phyloP scores from a whole-genome alignment of 768 basidiomycete species.

The Cystobasidium ongulense region DNA sequence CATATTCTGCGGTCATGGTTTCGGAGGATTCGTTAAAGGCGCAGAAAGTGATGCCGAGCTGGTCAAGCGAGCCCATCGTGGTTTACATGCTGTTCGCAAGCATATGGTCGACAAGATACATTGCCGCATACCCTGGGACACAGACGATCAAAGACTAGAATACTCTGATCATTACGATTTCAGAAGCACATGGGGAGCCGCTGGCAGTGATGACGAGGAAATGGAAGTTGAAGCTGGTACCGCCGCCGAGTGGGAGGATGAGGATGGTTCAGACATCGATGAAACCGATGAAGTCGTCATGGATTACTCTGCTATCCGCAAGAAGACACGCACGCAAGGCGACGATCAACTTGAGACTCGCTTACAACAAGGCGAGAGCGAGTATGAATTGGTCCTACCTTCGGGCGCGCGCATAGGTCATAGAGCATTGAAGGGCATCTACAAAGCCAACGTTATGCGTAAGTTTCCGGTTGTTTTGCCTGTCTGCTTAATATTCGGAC shows the following conservation, averaged over 20 bases:
- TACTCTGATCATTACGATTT: conserved; percentile 93
- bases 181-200: conserved; percentile 59
- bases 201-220: conserved; percentile 41
- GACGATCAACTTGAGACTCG: conserved; percentile 48
- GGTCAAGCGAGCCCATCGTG: conserved; percentile 59
- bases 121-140: conserved; percentile 89
- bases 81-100: conserved; percentile 75
- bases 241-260: conserved; percentile 44
- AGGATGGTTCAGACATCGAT: conserved; percentile 47
- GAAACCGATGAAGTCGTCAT: conserved; percentile 43
- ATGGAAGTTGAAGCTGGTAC: conserved; percentile 45
- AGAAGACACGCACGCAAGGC: background rate
- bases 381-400: conserved; percentile 81
- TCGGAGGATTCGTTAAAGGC: conserved; percentile 71
- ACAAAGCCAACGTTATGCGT: conserved; percentile 58
- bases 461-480: conserved; percentile 48
- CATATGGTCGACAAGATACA: conserved; percentile 96
- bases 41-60: conserved; percentile 57
- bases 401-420: conserved; percentile 89
- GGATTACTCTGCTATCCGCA: conserved; percentile 29
- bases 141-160: conserved; percentile 69
- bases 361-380: conserved; percentile 68
- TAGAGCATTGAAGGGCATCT: conserved; percentile 73
- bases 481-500: no score
- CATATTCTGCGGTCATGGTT: conserved; percentile 63